Percentiles rank a stretch among this genome's conserved stretches.
These are phyloP conservation scores for Fennellomyces sp. DNA, from an alignment of 371 early-diverging fungal species.

Conservation along the genomic window DNA sequence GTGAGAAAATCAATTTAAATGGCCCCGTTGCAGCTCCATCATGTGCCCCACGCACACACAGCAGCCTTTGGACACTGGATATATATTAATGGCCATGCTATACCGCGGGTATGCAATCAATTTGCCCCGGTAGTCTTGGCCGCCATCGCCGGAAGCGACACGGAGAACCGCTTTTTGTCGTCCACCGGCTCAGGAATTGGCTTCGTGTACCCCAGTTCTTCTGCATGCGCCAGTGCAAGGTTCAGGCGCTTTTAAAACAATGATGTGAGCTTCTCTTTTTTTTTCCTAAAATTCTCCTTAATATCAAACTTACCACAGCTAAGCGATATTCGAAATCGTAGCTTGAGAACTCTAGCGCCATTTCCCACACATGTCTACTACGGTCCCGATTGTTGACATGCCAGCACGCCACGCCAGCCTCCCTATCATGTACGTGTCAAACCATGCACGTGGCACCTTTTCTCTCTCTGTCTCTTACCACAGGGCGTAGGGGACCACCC, in stretches of 20 bases:
- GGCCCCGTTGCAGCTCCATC: too few relatives aligned
- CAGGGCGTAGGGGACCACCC: constrained; percentile 61
- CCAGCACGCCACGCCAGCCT: constrained; percentile 45
- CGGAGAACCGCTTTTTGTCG: constrained; percentile 32
- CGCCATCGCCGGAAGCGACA: constrained; percentile 19
- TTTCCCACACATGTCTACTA: constrained; percentile 43
- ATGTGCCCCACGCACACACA: too few relatives aligned
- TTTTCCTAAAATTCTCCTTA: neutral
- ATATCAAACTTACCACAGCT: constrained; percentile 28
- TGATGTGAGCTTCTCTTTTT: neutral
- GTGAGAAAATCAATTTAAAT: neutral
- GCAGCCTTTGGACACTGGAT: too few relatives aligned
- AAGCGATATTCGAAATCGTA: constrained; percentile 49
- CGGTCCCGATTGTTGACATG: constrained; percentile 23
- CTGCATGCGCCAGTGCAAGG: constrained; percentile 27
- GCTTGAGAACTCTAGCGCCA: constrained; percentile 35
- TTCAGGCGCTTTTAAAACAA: constrained; percentile 28
- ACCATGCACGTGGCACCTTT: too few relatives aligned
- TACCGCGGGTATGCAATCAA: neutral
- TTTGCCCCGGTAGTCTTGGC: neutral
- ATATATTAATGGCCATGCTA: neutral
- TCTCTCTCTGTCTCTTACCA: too few relatives aligned
- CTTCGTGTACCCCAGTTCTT: constrained; percentile 32
- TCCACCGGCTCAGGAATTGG: constrained; percentile 24
- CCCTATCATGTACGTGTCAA: constrained; percentile 11